Base-by-base conservation (phyloP, 2,329 filamentous ascomycete species). In the Fusarium piperis region DNA sequence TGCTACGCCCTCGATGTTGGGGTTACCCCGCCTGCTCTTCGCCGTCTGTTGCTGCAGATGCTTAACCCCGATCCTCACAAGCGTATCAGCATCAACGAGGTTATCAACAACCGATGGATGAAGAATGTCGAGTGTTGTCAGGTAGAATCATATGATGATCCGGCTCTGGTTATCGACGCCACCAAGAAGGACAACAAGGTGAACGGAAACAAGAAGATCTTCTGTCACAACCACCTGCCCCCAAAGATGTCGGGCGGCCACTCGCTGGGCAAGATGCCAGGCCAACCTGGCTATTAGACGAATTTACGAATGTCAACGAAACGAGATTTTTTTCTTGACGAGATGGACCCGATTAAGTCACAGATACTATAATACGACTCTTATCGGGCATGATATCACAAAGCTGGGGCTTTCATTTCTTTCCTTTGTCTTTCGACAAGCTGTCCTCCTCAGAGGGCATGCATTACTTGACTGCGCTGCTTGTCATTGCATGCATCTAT, bases 91-190 rank as follows among this genome's bases (percentile, higher is more conserved):
- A 93, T 96, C 57, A 82, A 86, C 8, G 89, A 93, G 2, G 90
- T 93, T 1, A 82, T 94, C 60, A 89, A 87, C 68, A 89, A 93
- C 74, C 85, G 91, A n/a, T 94, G 90, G 87, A 83, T 96, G 75
- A 92, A 89, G 82, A 88, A 86, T 59, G 88, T 94, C 41, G 92
- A 95, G 74, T 96, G 94, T 82, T 97, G 94, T 79, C 91, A 93
- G 74, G 82, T 90, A 6, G 93, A 95, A 74, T 88, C 85, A 67
- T 92, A 90, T 78, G 90, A 91, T 33, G 90, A 93, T 66, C 87
- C 88, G 7, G 82, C 84, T n/a, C 84, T 84, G 55, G 80, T 84
- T 26, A 91, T 93, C 65, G 90, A 93, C 73, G 88, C 87, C 1
- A 87, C 87, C 70, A 90, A 90, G 82, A 87, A 86, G 74, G 83